Conservation (phyloP, 169 alveolate species). For the Plasmodium billcollinsi region DNA sequence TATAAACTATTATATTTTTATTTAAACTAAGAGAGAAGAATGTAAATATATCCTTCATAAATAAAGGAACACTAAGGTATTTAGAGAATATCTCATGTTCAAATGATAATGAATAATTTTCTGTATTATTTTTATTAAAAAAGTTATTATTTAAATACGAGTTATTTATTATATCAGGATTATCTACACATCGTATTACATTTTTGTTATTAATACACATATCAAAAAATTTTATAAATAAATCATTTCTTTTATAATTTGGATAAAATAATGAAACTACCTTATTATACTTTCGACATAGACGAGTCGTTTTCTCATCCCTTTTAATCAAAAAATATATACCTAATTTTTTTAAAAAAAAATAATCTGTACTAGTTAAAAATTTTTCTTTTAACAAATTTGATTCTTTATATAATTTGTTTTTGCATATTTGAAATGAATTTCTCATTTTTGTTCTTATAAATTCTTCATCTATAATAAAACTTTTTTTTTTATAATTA, state of each 20-base stretch:
- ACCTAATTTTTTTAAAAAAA: conserved; percentile 60
- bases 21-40: conserved; percentile 67
- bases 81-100: conserved; percentile 52
- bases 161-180: conserved; percentile 45
- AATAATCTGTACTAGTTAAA: conserved; percentile 39
- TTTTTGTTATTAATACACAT: conserved; percentile 16
- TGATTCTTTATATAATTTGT: conserved; percentile 8
- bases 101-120: conserved; percentile 50
- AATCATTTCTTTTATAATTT: conserved; percentile 9
- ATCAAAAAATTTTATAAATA: conserved; percentile 36
- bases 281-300: conserved; percentile 26
- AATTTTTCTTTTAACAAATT: conserved; percentile 33
- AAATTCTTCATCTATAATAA: conserved; percentile 73
- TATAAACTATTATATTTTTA: conserved; percentile 43
- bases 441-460: conserved; percentile 75
- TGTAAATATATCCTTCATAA: conserved; percentile 74
- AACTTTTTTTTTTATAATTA: conserved; percentile 9
- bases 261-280: conserved; percentile 16
- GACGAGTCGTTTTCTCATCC: conserved; percentile 16
- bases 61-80: conserved; percentile 64
- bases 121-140: conserved; percentile 42
- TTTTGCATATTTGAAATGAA: conserved; percentile 10
- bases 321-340: conserved; percentile 69
- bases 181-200: conserved; percentile 6
- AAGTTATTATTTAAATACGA: conserved; percentile 47